phyloP scores from a whole-genome alignment of 495 filamentous ascomycete species.

The Aspergillus indologenus region DNA sequence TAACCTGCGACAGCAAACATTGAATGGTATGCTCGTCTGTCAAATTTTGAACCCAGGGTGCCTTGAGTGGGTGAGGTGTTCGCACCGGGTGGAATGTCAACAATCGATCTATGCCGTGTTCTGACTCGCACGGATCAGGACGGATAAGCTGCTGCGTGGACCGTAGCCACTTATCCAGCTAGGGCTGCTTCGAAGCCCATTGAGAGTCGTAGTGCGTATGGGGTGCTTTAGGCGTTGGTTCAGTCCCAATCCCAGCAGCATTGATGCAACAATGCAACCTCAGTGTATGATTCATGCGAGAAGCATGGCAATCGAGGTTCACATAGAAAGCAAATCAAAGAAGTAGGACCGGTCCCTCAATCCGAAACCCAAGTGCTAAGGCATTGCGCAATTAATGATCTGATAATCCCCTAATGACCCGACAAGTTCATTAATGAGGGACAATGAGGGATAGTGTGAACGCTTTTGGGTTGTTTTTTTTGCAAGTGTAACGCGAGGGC shows the following conservation, averaged over 20 bases:
- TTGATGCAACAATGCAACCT: slow-evolving; percentile 1
- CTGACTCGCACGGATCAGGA: background rate
- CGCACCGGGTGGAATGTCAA: background rate
- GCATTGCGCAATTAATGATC: background rate
- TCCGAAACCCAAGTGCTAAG: background rate
- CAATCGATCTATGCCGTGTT: background rate
- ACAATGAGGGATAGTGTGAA: no score
- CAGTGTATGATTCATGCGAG: background rate
- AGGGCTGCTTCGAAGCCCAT: background rate
- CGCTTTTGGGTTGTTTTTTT: no score
- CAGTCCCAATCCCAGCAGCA: background rate
- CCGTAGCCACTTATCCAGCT: background rate
- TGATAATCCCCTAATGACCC: background rate
- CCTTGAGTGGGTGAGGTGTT: background rate
- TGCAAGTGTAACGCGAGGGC: background rate
- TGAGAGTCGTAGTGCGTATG: background rate
- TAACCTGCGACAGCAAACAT: no score
- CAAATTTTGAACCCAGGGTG: no score
- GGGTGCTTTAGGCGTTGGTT: background rate
- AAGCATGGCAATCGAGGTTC: background rate
- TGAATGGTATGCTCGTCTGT: no score
- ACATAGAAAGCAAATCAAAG: background rate
- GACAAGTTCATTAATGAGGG: no score
- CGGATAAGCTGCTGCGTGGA: background rate
- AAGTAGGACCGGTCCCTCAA: background rate